phyloP scores from a whole-genome alignment of 2,329 filamentous ascomycete genomes.

The Cladosporium sp. region DNA sequence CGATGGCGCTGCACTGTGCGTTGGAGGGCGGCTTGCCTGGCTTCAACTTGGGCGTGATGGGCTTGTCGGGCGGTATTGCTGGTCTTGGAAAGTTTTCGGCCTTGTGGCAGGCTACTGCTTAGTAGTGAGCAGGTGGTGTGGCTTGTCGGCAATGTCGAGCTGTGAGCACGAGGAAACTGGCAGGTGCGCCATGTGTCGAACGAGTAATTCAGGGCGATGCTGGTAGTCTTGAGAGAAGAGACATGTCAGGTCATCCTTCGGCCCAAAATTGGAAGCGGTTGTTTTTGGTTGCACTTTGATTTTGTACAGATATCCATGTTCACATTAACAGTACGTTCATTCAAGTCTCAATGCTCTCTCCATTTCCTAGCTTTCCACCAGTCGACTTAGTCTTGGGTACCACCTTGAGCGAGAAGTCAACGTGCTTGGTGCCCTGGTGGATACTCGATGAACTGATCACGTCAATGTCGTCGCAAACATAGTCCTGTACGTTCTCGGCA shows the following conservation, averaged over 20 bases:
- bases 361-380: conserved; percentile 11
- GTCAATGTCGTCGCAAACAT: conserved; percentile 83
- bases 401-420: conserved; percentile 97
- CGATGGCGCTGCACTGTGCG: conserved; percentile 47
- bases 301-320: conserved; percentile 8
- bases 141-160: background rate
- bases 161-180: background rate
- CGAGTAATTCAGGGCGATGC: background rate
- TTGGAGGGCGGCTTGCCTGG: conserved; percentile 45
- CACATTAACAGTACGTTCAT: background rate
- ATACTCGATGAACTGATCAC: conserved; percentile 96
- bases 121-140: background rate
- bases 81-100: conserved; percentile 39
- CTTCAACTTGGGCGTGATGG: conserved; percentile 49
- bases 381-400: conserved; percentile 44
- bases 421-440: conserved; percentile 89
- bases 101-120: conserved; percentile 39
- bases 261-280: background rate
- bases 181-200: background rate
- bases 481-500: conserved; percentile 77
- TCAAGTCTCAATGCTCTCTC: conserved; percentile 16
- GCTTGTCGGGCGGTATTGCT: conserved; percentile 45
- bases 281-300: background rate
- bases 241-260: background rate
- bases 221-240: background rate